A percentile compares a stretch with the other conserved stretches of the same genome.
phyloP scores from a whole-genome alignment of 768 basidiomycete species.

The Cystobasidium onofrii region DNA sequence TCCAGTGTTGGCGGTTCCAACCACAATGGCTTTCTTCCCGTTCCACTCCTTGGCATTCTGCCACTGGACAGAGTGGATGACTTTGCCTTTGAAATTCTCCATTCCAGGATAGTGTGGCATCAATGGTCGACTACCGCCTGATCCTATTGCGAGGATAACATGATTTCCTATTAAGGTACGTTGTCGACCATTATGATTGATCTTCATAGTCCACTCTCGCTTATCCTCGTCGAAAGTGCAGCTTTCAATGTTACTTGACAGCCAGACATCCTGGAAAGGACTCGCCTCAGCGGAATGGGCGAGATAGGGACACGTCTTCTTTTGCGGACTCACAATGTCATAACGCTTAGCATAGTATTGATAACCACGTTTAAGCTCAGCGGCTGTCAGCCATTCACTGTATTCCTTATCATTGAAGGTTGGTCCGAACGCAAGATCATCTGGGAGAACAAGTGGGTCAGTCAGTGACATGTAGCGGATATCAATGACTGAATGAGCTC shows the following conservation, averaged over 20 bases:
- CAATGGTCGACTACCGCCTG: neutral
- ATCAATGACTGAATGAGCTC: too few relatives aligned
- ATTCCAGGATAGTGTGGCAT: conserved; percentile 19
- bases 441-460: neutral
- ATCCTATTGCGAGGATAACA: conserved; percentile 31
- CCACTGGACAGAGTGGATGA: conserved; percentile 29
- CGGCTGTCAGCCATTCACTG: conserved; percentile 3
- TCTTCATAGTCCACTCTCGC: conserved; percentile 4
- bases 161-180: neutral
- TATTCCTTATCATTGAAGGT: conserved; percentile 12
- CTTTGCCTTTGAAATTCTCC: conserved; percentile 27
- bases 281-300: neutral
- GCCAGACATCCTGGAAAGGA: conserved; percentile 12
- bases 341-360: conserved; percentile 19
- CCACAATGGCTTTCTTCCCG: conserved; percentile 30
- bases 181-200: conserved; percentile 4
- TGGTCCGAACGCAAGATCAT: conserved; percentile 7
- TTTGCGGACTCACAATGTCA: neutral
- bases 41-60: conserved; percentile 7
- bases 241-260: neutral
- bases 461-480: neutral
- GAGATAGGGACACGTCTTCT: neutral
- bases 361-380: conserved; percentile 17
- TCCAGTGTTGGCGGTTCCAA: conserved; percentile 31
- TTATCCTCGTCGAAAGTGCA: neutral